These are phyloP conservation scores for Cymbidium sinense DNA, from an alignment of 106 monocot genomes.

Conservation along the genomic window DNA sequence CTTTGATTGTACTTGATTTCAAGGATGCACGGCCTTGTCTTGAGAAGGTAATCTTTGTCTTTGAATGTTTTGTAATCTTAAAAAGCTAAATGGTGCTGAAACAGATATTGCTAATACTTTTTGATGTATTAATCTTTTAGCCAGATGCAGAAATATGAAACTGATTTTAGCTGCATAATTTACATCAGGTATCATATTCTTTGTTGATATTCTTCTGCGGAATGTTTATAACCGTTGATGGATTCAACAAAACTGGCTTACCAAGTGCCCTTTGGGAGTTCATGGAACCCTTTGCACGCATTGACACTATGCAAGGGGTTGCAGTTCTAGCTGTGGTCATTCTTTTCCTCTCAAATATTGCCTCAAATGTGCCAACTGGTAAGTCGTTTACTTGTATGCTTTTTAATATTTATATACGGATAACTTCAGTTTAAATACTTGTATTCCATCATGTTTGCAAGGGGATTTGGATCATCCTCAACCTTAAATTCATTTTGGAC, in stretches of 20 bases:
- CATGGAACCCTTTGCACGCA: constrained; percentile 63
- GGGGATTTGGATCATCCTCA: no score
- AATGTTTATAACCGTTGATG: constrained; percentile 88
- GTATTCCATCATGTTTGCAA: no score
- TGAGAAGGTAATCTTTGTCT: constrained; percentile 52
- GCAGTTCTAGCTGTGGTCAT: constrained; percentile 56
- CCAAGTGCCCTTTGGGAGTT: constrained; percentile 77
- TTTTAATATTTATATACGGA: neutral
- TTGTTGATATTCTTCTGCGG: constrained; percentile 85
- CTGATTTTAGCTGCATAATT: neutral
- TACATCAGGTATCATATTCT: constrained; percentile 74
- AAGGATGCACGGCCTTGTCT: constrained; percentile 75
- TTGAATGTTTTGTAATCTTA: neutral
- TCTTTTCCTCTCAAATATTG: constrained; percentile 80
- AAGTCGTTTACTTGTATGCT: constrained; percentile 8
- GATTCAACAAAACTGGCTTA: constrained; percentile 79
- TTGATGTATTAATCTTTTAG: neutral
- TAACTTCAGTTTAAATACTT: no score
- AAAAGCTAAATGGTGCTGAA: no score
- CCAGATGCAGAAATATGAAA: neutral
- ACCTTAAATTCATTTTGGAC: no score
- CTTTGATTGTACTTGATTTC: constrained; percentile 83
- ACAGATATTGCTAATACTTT: neutral
- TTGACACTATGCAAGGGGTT: constrained; percentile 41
- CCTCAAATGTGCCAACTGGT: constrained; percentile 94